Conservation (phyloP, 148 eudicot species). For the Camellia lanceoleosa region DNA sequence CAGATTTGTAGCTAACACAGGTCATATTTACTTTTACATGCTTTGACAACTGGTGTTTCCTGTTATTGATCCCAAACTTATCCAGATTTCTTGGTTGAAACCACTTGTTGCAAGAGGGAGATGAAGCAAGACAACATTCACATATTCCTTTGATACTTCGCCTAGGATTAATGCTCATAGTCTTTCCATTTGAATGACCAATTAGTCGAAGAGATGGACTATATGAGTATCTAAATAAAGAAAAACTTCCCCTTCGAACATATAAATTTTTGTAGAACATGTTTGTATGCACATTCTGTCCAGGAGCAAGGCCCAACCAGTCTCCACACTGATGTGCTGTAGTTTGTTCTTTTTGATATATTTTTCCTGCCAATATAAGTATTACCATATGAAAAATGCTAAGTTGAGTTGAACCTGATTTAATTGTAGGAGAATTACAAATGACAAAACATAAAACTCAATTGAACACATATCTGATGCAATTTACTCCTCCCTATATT, state of each 20-base stretch:
- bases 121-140: slow-evolving; percentile 36
- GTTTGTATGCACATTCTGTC: slow-evolving; percentile 30
- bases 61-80: slow-evolving; percentile 30
- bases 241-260: slow-evolving; percentile 30
- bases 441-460: not conserved
- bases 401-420: not conserved
- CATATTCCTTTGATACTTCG: slow-evolving; percentile 38
- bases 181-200: slow-evolving; percentile 29
- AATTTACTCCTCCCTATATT: not conserved
- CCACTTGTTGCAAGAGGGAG: slow-evolving; percentile 30
- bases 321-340: slow-evolving; percentile 32
- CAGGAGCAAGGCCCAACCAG: slow-evolving; percentile 32
- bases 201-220: slow-evolving; percentile 30
- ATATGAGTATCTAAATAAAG: slow-evolving; percentile 37
- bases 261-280: slow-evolving; percentile 25
- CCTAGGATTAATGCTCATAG: slow-evolving; percentile 24
- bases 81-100: slow-evolving; percentile 39
- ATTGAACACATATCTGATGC: not conserved
- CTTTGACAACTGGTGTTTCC: slow-evolving; percentile 26
- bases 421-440: not conserved
- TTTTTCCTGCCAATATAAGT: slow-evolving; percentile 38
- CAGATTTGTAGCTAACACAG: slow-evolving; percentile 71
- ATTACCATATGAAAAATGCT: not conserved
- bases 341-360: slow-evolving; percentile 37
- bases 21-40: slow-evolving; percentile 30